phyloP scores from a whole-genome alignment of 805 yeast species.

The Yarrowia keelungensis region DNA sequence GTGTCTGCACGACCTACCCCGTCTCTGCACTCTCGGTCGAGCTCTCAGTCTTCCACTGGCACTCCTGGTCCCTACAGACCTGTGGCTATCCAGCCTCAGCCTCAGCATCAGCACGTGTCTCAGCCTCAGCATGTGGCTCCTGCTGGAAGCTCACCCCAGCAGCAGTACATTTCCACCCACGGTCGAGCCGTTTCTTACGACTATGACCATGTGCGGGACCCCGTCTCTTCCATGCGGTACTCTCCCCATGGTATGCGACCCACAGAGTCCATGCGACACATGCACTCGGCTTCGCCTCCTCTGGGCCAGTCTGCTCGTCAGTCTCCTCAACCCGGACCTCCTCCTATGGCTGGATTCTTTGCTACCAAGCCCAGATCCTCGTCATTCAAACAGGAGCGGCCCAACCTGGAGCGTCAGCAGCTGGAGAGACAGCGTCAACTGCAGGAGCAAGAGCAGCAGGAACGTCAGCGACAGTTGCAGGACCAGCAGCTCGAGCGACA shows the following conservation, averaged over 20 bases:
- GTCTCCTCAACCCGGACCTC: slow-evolving; percentile 33
- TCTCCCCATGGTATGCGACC: slow-evolving; percentile 24
- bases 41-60: slow-evolving; percentile 19
- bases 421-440: slow-evolving; percentile 3
- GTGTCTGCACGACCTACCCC: background rate
- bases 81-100: slow-evolving; percentile 31
- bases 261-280: slow-evolving; percentile 11
- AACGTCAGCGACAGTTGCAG: background rate
- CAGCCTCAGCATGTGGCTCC: slow-evolving; percentile 1
- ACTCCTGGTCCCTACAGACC: slow-evolving; percentile 20
- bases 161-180: slow-evolving; percentile 15
- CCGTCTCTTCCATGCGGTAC: slow-evolving; percentile 25
- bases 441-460: slow-evolving; percentile 18
- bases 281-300: slow-evolving; percentile 29
- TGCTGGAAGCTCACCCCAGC: slow-evolving; percentile 1
- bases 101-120: slow-evolving; percentile 10
- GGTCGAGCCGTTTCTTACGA: slow-evolving; percentile 11
- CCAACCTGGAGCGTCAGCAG: slow-evolving; percentile 10
- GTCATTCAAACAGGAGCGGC: slow-evolving; percentile 25
- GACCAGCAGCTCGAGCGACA: slow-evolving; percentile 4
- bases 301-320: slow-evolving; percentile 2
- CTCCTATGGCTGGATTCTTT: slow-evolving; percentile 33
- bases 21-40: slow-evolving; percentile 25
- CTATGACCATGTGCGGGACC: slow-evolving; percentile 24
- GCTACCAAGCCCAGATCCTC: slow-evolving; percentile 30